Percentiles rank a stretch among this genome's conserved stretches.
Evolutionary conservation across 2,329 filamentous ascomycete genomes (phyloP).

Genomic region (Hawksworthiomyces lignivorus): DNA sequence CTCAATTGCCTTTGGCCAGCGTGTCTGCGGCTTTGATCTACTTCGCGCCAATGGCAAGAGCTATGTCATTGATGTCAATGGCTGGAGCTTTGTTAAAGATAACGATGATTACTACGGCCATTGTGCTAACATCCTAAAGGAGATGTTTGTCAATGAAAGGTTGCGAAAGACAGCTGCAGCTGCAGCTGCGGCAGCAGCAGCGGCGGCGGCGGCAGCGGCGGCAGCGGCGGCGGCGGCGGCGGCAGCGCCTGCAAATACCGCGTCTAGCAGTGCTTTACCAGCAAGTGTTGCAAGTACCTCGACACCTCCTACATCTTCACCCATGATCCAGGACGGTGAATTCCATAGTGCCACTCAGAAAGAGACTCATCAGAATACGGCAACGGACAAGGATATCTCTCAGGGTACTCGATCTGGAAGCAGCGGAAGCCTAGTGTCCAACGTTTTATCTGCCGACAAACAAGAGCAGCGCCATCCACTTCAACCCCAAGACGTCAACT

Average conservation of each 20-base stretch:
- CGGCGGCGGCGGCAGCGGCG: conserved; percentile 10
- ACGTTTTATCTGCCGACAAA: not conserved
- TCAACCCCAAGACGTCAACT: not conserved
- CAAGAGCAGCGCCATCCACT: not conserved
- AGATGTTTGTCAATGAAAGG: conserved; percentile 81
- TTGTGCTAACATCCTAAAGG: conserved; percentile 74
- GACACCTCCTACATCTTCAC: conserved; percentile 19
- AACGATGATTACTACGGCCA: conserved; percentile 98
- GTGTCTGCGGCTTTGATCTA: conserved; percentile 93
- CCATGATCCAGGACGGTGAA: conserved; percentile 5
- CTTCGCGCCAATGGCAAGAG: conserved; percentile 82
- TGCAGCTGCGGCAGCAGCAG: conserved; percentile 12
- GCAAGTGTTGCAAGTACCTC: conserved; percentile 32
- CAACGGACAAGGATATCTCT: conserved; percentile 21
- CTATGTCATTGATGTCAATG: conserved; percentile 98
- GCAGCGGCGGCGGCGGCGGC: conserved; percentile 22
- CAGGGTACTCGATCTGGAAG: not conserved
- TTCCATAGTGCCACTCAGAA: conserved; percentile 14
- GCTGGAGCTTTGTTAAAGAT: conserved; percentile 99
- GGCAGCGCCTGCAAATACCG: conserved; percentile 17
- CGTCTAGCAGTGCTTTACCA: conserved; percentile 17
- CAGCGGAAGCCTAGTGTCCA: conserved; percentile 3
- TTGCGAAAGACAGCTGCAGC: conserved; percentile 35
- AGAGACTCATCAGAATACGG: conserved; percentile 10
- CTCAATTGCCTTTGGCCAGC: conserved; percentile 82